Percentiles rank a stretch among this genome's conserved stretches.
Conservation (phyloP, 164 flowering plant species). For the Kalanchoe fedtschenkoi region DNA sequence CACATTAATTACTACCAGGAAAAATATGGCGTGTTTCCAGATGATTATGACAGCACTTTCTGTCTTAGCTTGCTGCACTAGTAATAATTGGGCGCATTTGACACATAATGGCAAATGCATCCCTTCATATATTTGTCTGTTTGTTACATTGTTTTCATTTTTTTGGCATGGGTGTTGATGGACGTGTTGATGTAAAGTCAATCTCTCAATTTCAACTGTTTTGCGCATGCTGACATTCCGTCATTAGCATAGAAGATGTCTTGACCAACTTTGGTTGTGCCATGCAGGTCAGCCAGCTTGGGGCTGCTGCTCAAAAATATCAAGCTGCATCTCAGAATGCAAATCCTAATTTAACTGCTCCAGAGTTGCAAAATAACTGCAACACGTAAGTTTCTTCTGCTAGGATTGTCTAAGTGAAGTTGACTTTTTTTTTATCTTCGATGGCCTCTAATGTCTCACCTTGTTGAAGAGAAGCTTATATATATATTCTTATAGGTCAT, state of each 20-base stretch:
- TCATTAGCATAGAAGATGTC: not conserved
- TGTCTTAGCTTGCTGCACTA: too few relatives aligned
- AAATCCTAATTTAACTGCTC: conserved; percentile 49
- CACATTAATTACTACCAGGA: not conserved
- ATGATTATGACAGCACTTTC: not conserved
- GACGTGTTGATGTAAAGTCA: not conserved
- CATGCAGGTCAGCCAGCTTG: conserved; percentile 88
- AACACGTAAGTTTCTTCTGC: conserved; percentile 51
- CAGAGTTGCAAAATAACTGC: conserved; percentile 85
- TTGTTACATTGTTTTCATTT: not conserved
- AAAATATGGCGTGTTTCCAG: not conserved
- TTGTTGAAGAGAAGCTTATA: too few relatives aligned
- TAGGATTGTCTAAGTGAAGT: not conserved
- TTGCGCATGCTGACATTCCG: too few relatives aligned
- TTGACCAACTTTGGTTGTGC: not conserved
- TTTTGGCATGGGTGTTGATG: not conserved
- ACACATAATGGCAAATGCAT: not conserved
- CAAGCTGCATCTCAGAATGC: conserved; percentile 86
- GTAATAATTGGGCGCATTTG: too few relatives aligned
- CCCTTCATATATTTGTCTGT: not conserved
- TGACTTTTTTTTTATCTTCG: not conserved
- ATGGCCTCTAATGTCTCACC: not conserved
- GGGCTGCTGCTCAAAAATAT: conserved; percentile 88
- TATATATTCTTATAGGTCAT: too few relatives aligned
- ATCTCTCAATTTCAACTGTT: not conserved